A percentile compares a stretch with the other conserved stretches of the same genome.
phyloP scores from a whole-genome alignment of 768 basidiomycete genomes.

The Suillus hirtellus region DNA sequence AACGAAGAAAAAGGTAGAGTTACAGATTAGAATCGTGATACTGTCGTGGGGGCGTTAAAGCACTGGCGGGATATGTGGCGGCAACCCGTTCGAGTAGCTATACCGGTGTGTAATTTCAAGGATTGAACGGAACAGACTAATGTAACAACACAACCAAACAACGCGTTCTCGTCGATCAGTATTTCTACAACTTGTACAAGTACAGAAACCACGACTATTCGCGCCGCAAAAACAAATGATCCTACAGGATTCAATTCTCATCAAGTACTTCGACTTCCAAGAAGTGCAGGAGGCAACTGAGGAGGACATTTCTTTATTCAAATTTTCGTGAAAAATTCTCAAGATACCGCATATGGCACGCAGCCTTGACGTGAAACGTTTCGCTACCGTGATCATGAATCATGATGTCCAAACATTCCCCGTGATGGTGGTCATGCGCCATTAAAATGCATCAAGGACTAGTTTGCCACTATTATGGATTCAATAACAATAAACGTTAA shows the following conservation, averaged over 20 bases:
- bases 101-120: constrained; percentile 3
- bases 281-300: neutral
- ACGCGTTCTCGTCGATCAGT: constrained; percentile 10
- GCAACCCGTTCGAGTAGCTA: constrained; percentile 23
- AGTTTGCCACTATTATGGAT: neutral
- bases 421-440: neutral
- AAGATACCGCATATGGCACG: neutral
- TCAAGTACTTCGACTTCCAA: neutral
- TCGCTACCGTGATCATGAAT: neutral
- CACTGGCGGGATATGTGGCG: constrained; percentile 14
- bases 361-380: constrained; percentile 3
- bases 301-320: neutral
- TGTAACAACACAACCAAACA: constrained; percentile 28
- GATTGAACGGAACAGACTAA: constrained; percentile 5
- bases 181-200: neutral
- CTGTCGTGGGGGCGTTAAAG: constrained; percentile 31
- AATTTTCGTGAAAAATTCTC: neutral
- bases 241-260: neutral
- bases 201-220: neutral
- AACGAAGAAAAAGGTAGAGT: constrained; percentile 5
- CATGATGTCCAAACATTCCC: neutral
- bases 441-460: neutral
- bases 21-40: constrained; percentile 26
- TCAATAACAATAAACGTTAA: neutral
- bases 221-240: neutral